Percentiles rank a stretch among this genome's conserved stretches.
phyloP scores from a whole-genome alignment of 208 protist species.

The Acanthamoeba polyphaga region DNA sequence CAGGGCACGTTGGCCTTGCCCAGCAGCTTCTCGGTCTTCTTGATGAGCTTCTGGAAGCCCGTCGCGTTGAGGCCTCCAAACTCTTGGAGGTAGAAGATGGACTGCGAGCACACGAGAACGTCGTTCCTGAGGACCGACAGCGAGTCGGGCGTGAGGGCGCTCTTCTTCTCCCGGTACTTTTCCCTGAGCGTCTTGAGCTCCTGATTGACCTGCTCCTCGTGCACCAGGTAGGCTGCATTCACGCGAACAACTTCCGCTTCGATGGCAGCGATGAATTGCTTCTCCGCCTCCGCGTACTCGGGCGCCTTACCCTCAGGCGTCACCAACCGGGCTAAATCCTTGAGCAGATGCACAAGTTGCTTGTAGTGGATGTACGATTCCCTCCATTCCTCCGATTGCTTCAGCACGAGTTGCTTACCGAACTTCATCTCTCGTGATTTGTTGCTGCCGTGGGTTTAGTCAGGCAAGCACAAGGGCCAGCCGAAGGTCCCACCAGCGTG shows the following conservation, averaged over 20 bases:
- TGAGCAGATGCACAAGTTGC: constrained; percentile 6
- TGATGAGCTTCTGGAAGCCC: constrained; percentile 72
- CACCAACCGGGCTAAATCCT: not conserved
- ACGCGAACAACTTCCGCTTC: constrained; percentile 25
- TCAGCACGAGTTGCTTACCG: constrained; percentile 60
- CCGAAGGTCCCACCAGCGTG: too few species aligned
- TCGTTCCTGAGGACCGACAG: constrained; percentile 18
- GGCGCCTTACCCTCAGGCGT: not conserved
- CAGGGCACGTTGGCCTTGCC: constrained; percentile 28
- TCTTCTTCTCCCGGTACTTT: constrained; percentile 31
- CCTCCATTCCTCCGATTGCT: constrained; percentile 36
- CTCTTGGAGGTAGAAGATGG: constrained; percentile 34
- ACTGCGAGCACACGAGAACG: constrained; percentile 19
- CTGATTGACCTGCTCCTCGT: constrained; percentile 24
- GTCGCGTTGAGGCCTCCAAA: constrained; percentile 32
- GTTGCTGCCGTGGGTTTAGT: not conserved
- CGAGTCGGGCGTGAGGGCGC: constrained; percentile 1
- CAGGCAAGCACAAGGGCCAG: too few species aligned
- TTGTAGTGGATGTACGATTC: constrained; percentile 67
- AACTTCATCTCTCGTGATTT: constrained; percentile 35
- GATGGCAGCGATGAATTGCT: constrained; percentile 16
- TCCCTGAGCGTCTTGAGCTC: constrained; percentile 19
- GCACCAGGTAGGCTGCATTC: constrained; percentile 44
- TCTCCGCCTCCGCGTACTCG: not conserved
- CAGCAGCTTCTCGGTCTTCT: constrained; percentile 73